A percentile compares a stretch with the other conserved stretches of the same genome.
phyloP scores from a whole-genome alignment of 768 basidiomycete species.

The Paxillus rubicundulus region DNA sequence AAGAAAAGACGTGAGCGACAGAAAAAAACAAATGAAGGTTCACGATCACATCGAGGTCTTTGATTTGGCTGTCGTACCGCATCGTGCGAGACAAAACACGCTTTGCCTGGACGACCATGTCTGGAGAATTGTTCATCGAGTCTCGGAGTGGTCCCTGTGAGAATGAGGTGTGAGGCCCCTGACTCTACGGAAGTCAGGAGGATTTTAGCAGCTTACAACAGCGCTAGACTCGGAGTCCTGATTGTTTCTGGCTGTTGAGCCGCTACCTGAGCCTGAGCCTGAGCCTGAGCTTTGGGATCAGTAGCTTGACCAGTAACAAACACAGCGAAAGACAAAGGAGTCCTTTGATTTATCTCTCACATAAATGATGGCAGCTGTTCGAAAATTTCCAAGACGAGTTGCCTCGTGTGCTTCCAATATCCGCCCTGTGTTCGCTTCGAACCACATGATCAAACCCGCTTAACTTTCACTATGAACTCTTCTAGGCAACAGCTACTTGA shows the following conservation, averaged over 20 bases:
- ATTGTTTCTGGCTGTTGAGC: neutral
- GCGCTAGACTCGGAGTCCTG: constrained; percentile 1
- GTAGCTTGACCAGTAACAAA: neutral
- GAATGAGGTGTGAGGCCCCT: constrained; percentile 11
- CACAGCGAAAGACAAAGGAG: neutral
- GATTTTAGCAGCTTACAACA: constrained; percentile 11
- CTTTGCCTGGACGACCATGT: constrained; percentile 45
- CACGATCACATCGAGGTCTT: constrained; percentile 52
- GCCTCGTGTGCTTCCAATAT: neutral
- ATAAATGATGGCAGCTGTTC: neutral
- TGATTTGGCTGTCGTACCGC: constrained; percentile 56
- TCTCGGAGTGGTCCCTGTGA: constrained; percentile 1
- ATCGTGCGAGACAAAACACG: constrained; percentile 46
- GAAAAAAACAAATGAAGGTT: too few relatives aligned
- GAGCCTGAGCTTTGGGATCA: constrained; percentile 6
- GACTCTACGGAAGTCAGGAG: neutral
- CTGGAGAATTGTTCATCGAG: constrained; percentile 4
- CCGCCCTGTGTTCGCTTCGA: neutral
- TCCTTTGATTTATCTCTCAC: neutral
- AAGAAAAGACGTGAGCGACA: neutral
- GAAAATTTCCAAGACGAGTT: neutral
- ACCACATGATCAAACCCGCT: neutral
- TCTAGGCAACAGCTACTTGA: constrained; percentile 38
- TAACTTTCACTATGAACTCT: constrained; percentile 17
- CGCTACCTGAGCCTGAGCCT: neutral